Conservation (phyloP, 75 land plant species). For the Gnetum montanum region DNA sequence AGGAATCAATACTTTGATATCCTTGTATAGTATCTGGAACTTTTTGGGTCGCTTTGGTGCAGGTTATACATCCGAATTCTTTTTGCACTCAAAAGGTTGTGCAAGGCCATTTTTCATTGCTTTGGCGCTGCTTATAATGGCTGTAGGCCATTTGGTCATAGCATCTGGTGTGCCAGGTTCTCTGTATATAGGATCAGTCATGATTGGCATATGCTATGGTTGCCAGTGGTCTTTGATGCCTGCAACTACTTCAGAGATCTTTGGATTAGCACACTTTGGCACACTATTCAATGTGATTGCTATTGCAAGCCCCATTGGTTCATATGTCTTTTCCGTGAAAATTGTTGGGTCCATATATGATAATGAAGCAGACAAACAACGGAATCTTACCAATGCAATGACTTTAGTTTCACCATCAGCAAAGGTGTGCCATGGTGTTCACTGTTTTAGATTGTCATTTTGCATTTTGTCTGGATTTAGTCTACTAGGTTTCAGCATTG, state of each 20-base stretch:
- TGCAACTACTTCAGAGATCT: conserved; percentile 74
- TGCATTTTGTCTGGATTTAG: conserved; percentile 58
- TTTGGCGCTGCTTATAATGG: conserved; percentile 49
- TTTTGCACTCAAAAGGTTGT: conserved; percentile 39
- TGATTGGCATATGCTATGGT: conserved; percentile 85
- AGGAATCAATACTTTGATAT: conserved; percentile 56
- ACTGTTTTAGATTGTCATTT: conserved; percentile 73
- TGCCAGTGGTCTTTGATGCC: conserved; percentile 96
- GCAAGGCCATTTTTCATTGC: conserved; percentile 68
- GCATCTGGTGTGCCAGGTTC: conserved; percentile 68
- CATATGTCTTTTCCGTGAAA: conserved; percentile 70
- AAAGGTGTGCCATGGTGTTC: conserved; percentile 47
- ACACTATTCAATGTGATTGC: conserved; percentile 86
- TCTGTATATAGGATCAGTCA: conserved; percentile 57
- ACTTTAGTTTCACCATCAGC: conserved; percentile 4
- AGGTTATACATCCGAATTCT: conserved; percentile 65
- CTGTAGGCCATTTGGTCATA: conserved; percentile 55
- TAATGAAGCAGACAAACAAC: conserved; percentile 39
- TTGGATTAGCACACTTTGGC: conserved; percentile 75
- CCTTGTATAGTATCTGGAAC: conserved; percentile 96
- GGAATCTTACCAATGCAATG: background rate
- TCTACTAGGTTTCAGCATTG: conserved; percentile 38
- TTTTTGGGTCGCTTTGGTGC: conserved; percentile 84
- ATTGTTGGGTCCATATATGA: conserved; percentile 94
- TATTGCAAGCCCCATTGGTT: conserved; percentile 79